Evolutionary conservation across 768 basidiomycete species (phyloP).

Genomic region (Candolleomyces efflorescens): DNA sequence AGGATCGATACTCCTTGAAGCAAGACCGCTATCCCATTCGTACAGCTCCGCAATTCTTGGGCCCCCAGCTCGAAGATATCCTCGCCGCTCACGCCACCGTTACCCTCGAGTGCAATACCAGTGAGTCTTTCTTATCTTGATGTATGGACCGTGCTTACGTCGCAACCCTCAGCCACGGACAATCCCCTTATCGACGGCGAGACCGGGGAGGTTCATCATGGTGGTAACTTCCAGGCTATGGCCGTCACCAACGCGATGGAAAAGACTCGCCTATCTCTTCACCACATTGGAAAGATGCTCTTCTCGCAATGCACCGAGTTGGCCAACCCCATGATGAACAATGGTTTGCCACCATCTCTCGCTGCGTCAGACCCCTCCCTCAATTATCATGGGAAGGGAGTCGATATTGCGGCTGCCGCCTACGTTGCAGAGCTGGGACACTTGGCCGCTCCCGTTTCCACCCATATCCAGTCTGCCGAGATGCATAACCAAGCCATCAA

Average conservation of each 20-base stretch:
- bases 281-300: conserved; percentile 66
- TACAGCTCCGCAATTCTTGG: conserved; percentile 73
- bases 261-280: conserved; percentile 71
- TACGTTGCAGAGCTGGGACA: conserved; percentile 81
- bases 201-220: conserved; percentile 65
- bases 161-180: conserved; percentile 74
- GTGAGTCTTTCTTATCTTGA: conserved; percentile 34
- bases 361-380: conserved; percentile 77
- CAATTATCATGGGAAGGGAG: conserved; percentile 80
- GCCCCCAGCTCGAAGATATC: conserved; percentile 76
- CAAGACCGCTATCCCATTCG: conserved; percentile 73
- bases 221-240: conserved; percentile 90
- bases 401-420: conserved; percentile 81
- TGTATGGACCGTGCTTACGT: background rate
- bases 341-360: conserved; percentile 76
- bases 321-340: conserved; percentile 73
- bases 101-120: conserved; percentile 74
- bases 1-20: conserved; percentile 65
- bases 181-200: conserved; percentile 78
- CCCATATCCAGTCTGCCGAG: conserved; percentile 82
- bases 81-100: conserved; percentile 54
- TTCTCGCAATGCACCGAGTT: conserved; percentile 70
- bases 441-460: conserved; percentile 80
- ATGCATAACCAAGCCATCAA: conserved; percentile 82
- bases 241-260: conserved; percentile 85